phyloP scores from a whole-genome alignment of 345 rosid species.

The Eucalyptus albens region DNA sequence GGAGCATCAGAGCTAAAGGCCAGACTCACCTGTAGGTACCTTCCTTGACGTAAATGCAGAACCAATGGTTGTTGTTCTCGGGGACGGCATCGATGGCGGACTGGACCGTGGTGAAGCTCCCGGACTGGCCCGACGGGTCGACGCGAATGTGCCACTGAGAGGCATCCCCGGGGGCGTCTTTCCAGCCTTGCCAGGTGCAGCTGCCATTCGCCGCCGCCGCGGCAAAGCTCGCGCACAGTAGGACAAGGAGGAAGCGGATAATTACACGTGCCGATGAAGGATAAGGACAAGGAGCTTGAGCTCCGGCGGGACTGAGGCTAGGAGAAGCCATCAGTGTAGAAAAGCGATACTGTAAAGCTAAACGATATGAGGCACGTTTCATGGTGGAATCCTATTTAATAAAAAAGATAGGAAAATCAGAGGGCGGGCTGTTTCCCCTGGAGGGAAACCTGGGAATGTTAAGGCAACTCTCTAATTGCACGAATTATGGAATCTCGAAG shows the following conservation, averaged over 20 bases:
- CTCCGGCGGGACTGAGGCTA: not conserved
- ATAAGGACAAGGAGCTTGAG: not conserved
- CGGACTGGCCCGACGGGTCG: not conserved
- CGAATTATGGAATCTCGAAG: not conserved
- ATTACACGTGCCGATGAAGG: not conserved
- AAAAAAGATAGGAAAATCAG: not conserved
- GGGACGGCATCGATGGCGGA: constrained; percentile 4
- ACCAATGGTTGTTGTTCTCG: not conserved
- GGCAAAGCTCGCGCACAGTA: not conserved
- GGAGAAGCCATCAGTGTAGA: not conserved
- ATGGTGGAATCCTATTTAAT: not conserved
- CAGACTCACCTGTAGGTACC: not conserved
- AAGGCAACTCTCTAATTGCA: not conserved
- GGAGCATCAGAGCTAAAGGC: not conserved
- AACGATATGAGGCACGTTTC: not conserved
- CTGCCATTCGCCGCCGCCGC: not conserved
- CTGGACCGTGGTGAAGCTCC: not conserved
- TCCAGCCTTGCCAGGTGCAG: not conserved
- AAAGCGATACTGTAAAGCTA: not conserved
- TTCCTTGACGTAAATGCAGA: not conserved
- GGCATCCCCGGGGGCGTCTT: not conserved
- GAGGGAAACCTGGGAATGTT: not conserved
- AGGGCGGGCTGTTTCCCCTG: not conserved
- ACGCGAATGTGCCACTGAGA: not conserved
- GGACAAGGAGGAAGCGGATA: not conserved